Evolutionary conservation across 2,329 filamentous ascomycete species (phyloP).

Genomic region (Curvularia verruculosa): DNA sequence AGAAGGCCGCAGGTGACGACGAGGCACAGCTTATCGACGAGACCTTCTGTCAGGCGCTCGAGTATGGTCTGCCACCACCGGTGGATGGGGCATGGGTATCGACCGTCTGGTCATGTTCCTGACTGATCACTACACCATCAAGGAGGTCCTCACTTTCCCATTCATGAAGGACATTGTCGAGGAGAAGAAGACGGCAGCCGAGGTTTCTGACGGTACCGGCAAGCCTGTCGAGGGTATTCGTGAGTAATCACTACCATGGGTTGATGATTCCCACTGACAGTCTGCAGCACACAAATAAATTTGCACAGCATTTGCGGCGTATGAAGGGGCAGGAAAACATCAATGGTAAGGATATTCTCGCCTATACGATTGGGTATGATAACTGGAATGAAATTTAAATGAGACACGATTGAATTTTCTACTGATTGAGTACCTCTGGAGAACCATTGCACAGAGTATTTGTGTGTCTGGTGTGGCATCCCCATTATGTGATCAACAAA

Average conservation of each 20-base stretch:
- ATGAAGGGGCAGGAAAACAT: constrained; percentile 7
- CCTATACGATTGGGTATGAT: constrained; percentile 1
- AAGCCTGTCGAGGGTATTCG: constrained; percentile 65
- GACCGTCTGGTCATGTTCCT: constrained; percentile 95
- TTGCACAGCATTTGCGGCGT: constrained; percentile 23
- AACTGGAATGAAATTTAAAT: constrained; percentile 1
- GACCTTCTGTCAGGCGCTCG: constrained; percentile 88
- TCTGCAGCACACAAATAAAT: constrained; percentile 31
- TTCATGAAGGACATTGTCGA: constrained; percentile 82
- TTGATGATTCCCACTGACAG: constrained; percentile 5
- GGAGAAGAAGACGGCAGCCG: constrained; percentile 60
- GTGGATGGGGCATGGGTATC: constrained; percentile 95
- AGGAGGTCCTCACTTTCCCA: constrained; percentile 94
- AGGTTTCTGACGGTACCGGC: constrained; percentile 66
- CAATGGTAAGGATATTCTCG: background rate
- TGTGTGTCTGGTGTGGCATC: background rate
- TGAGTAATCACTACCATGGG: constrained; percentile 22
- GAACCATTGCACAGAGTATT: background rate
- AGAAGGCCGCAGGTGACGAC: constrained; percentile 93
- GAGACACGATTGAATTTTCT: background rate
- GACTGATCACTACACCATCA: constrained; percentile 93
- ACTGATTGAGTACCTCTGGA: background rate
- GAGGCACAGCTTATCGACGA: constrained; percentile 96
- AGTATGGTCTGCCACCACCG: constrained; percentile 87
- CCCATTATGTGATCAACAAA: background rate